Percentiles rank a stretch among this genome's conserved stretches.
phyloP scores from a whole-genome alignment of 1,284 basidiomycete genomes.

The Ceratorhiza oryzae-sativae region DNA sequence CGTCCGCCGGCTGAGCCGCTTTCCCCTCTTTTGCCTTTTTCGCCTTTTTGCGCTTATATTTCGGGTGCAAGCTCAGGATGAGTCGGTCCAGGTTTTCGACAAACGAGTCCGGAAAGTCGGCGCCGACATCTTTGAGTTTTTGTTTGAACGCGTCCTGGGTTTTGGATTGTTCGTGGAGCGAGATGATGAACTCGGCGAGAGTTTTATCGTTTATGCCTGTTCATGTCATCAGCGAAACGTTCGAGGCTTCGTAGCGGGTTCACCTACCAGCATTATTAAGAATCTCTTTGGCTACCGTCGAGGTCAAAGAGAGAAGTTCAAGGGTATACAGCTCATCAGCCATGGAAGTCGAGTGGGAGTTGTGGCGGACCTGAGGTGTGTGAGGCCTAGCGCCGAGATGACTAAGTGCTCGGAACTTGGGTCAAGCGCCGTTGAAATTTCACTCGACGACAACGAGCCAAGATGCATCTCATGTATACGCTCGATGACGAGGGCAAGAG shows the following conservation, averaged over 20 bases:
- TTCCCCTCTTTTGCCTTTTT: slow-evolving; percentile 55
- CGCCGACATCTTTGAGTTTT: slow-evolving; percentile 81
- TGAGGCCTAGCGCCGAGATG: neutral
- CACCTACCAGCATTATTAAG: slow-evolving; percentile 71
- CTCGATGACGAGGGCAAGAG: slow-evolving; percentile 80
- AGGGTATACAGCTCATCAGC: slow-evolving; percentile 83
- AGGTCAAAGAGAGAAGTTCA: slow-evolving; percentile 87
- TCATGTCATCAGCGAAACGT: slow-evolving; percentile 8
- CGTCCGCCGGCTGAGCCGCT: slow-evolving; percentile 54
- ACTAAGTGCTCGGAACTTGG: neutral
- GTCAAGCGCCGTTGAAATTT: slow-evolving; percentile 35
- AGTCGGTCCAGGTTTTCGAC: slow-evolving; percentile 93
- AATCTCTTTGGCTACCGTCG: slow-evolving; percentile 89
- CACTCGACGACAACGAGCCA: slow-evolving; percentile 45
- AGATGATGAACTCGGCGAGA: slow-evolving; percentile 94
- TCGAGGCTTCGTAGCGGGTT: neutral
- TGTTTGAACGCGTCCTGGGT: slow-evolving; percentile 80
- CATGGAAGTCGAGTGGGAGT: slow-evolving; percentile 5
- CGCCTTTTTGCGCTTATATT: slow-evolving; percentile 80
- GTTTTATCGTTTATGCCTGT: slow-evolving; percentile 86
- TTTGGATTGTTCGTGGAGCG: slow-evolving; percentile 85
- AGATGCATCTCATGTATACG: slow-evolving; percentile 95
- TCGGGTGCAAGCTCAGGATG: slow-evolving; percentile 94
- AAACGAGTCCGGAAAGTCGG: slow-evolving; percentile 89
- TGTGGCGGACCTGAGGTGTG: neutral